These are phyloP conservation scores for Lecanicillium sp. DNA, from an alignment of 2,329 filamentous ascomycete genomes.

Conservation along the genomic window DNA sequence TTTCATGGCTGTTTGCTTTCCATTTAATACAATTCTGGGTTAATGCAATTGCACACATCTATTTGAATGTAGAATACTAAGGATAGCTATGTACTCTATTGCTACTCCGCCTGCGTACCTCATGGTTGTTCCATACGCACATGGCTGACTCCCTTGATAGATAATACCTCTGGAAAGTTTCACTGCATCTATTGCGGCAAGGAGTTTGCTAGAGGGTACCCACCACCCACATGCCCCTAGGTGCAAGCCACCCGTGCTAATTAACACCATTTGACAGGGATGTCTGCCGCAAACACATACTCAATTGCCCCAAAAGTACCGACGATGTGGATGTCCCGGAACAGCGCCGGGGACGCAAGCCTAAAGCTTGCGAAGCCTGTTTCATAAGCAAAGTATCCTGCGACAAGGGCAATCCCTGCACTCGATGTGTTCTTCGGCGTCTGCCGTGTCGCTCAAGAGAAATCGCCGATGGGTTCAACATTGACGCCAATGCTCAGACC, in stretches of 20 bases:
- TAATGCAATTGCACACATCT: too few species aligned
- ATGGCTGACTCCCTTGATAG: conserved; percentile 3
- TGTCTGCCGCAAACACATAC: conserved; percentile 19
- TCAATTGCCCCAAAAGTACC: conserved; percentile 14
- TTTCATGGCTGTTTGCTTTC: too few species aligned
- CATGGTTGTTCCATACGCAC: too few species aligned
- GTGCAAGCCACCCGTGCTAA: neutral
- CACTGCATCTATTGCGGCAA: conserved; percentile 14
- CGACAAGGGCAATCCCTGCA: conserved; percentile 17
- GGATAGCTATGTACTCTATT: too few species aligned
- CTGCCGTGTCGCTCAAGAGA: conserved; percentile 8
- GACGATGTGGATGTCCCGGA: conserved; percentile 10
- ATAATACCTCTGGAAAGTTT: conserved; percentile 9
- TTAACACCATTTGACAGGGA: conserved; percentile 6
- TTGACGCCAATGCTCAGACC: too few species aligned
- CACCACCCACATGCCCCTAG: neutral
- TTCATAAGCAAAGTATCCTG: conserved; percentile 21
- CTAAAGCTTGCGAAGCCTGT: conserved; percentile 20
- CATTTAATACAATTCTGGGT: too few species aligned
- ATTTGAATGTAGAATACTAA: too few species aligned
- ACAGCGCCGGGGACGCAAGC: conserved; percentile 19
- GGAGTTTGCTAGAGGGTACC: conserved; percentile 14
- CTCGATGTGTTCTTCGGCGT: conserved; percentile 15
- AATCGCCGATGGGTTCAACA: neutral
- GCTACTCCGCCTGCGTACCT: too few species aligned